These are phyloP conservation scores for Fistulina hepatica DNA, from an alignment of 1,284 basidiomycete species.

Conservation along the genomic window DNA sequence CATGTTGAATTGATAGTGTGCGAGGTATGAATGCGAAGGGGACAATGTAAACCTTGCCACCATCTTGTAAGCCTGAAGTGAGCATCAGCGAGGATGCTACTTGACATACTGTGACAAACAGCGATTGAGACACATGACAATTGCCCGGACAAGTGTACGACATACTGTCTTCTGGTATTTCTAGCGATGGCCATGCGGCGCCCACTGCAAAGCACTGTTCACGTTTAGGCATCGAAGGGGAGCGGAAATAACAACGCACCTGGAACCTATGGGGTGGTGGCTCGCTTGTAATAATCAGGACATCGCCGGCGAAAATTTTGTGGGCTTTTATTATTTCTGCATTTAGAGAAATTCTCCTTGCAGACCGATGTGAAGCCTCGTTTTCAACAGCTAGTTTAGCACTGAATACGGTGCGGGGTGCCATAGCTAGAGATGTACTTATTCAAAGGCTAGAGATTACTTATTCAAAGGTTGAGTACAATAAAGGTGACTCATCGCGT, in stretches of 20 bases:
- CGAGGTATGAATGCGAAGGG: conserved; percentile 29
- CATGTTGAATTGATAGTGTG: conserved; percentile 35
- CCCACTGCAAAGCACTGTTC: conserved; percentile 43
- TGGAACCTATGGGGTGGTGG: conserved; percentile 18
- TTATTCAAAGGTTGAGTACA: too few relatives aligned
- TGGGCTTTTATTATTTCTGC: conserved; percentile 50
- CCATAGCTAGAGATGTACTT: too few relatives aligned
- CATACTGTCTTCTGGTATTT: conserved; percentile 46
- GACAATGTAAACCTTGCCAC: conserved; percentile 35
- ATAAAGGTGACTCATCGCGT: too few relatives aligned
- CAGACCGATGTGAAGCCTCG: conserved; percentile 39
- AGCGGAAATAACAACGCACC: conserved; percentile 16
- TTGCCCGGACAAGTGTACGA: conserved; percentile 14
- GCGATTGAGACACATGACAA: conserved; percentile 36
- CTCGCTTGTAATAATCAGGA: conserved; percentile 31
- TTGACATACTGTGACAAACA: conserved; percentile 44
- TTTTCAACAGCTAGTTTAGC: too few relatives aligned
- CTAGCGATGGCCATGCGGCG: conserved; percentile 58
- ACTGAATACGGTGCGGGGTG: too few relatives aligned
- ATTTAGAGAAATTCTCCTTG: conserved; percentile 56
- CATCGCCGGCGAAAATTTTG: conserved; percentile 62
- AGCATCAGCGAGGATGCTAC: conserved; percentile 46
- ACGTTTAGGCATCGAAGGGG: conserved; percentile 11
- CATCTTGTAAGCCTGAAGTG: conserved; percentile 43
- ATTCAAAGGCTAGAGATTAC: too few relatives aligned